These are phyloP conservation scores for Nissolia schottii DNA, from an alignment of 306 rosid genomes.

Conservation along the genomic window DNA sequence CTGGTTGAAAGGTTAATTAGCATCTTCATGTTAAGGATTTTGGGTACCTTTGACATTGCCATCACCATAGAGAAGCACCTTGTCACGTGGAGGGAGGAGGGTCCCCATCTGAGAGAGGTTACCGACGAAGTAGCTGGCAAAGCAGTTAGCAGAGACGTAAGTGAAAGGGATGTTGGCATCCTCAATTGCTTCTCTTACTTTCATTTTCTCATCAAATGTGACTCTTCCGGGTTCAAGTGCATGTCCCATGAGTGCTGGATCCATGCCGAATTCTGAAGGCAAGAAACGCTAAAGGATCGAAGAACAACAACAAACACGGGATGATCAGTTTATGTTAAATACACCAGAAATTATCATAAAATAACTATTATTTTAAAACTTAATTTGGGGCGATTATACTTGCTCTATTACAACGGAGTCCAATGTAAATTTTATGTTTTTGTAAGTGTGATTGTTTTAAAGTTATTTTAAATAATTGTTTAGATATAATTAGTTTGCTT, in stretches of 20 bases:
- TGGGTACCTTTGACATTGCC: slow-evolving; percentile 61
- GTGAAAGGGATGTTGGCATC: slow-evolving; percentile 78
- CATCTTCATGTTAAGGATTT: neutral
- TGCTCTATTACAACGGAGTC: no score
- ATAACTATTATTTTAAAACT: no score
- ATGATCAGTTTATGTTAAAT: no score
- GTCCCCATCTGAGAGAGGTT: slow-evolving; percentile 71
- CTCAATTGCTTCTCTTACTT: slow-evolving; percentile 61
- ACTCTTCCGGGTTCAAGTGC: slow-evolving; percentile 90
- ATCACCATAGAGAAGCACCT: slow-evolving; percentile 60
- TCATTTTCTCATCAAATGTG: slow-evolving; percentile 82
- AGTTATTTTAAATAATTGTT: no score
- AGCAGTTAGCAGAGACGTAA: slow-evolving; percentile 69
- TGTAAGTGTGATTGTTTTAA: no score
- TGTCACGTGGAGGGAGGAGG: slow-evolving; percentile 61
- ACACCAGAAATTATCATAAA: no score
- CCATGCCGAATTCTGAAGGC: slow-evolving; percentile 89
- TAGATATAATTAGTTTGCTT: no score
- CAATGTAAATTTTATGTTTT: no score
- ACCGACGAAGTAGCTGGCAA: slow-evolving; percentile 71
- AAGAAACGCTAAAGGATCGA: slow-evolving; percentile 77
- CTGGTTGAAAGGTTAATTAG: no score
- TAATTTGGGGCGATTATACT: no score
- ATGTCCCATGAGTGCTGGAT: slow-evolving; percentile 69
- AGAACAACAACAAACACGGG: no score